Percentiles rank a stretch among this genome's conserved stretches.
Conservation (phyloP, 768 basidiomycete species). For the Cystofilobasidium ferigula region DNA sequence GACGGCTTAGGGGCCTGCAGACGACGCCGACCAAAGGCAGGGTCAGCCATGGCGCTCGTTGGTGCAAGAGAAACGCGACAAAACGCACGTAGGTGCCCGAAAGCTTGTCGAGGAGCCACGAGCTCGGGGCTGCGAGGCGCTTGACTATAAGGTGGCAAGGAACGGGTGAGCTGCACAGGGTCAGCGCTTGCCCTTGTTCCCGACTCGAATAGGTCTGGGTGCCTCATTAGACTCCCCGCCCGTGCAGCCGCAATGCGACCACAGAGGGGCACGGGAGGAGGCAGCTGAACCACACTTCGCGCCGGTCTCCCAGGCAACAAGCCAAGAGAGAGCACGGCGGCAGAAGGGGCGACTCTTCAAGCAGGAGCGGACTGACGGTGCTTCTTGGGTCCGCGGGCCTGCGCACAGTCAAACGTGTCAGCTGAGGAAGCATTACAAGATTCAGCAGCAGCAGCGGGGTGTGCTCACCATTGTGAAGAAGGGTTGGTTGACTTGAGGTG, state of each 20-base stretch:
- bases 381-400: constrained; percentile 98
- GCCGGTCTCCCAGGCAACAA: neutral
- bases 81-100: constrained; percentile 40
- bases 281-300: too few species aligned
- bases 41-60: constrained; percentile 13
- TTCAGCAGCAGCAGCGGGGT: neutral
- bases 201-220: neutral
- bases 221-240: neutral
- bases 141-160: constrained; percentile 47
- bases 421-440: neutral
- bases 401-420: neutral
- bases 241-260: too few species aligned
- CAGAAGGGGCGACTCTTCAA: constrained; percentile 2
- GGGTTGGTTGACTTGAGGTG: neutral
- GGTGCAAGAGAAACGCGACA: neutral
- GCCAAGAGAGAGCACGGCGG: neutral
- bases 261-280: too few species aligned
- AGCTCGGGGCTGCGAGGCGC: constrained; percentile 89
- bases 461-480: neutral
- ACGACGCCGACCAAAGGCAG: neutral
- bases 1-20: constrained; percentile 79
- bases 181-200: too few species aligned
- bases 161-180: neutral
- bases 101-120: constrained; percentile 99
- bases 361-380: constrained; percentile 43